Percentiles rank a stretch among this genome's conserved stretches.
phyloP scores from a whole-genome alignment of 2,329 filamentous ascomycete species.

The Paecilomyces fulvus region DNA sequence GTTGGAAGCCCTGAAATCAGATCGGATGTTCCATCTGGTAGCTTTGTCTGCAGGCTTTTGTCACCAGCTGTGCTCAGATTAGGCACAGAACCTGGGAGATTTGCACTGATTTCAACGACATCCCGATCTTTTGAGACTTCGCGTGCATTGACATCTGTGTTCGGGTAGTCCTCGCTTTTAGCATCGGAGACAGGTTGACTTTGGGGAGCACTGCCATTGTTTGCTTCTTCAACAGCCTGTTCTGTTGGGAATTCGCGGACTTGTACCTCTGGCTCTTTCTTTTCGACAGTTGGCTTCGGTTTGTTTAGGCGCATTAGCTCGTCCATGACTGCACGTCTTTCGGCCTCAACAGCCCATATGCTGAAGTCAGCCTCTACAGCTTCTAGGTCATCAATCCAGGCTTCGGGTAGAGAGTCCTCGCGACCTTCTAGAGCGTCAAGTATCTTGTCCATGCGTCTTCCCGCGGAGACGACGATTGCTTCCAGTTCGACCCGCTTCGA shows the following conservation, averaged over 20 bases:
- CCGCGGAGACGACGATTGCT: slow-evolving; percentile 60
- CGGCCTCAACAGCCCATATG: slow-evolving; percentile 71
- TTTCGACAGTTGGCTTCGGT: background rate
- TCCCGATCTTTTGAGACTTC: background rate
- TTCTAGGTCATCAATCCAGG: slow-evolving; percentile 84
- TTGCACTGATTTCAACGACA: background rate
- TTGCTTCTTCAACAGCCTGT: background rate
- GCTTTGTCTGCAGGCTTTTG: background rate
- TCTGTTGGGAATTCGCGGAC: background rate
- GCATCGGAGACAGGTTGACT: background rate
- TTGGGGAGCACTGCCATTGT: background rate
- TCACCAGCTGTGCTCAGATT: background rate
- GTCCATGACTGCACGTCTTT: slow-evolving; percentile 61
- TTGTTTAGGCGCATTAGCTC: slow-evolving; percentile 37
- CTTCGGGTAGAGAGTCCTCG: slow-evolving; percentile 73
- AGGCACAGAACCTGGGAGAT: background rate
- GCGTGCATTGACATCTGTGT: background rate
- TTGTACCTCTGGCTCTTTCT: background rate
- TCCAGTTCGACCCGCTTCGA: slow-evolving; percentile 50
- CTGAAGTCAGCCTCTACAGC: slow-evolving; percentile 66
- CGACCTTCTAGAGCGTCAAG: slow-evolving; percentile 78
- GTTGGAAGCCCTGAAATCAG: background rate
- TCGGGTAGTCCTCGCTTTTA: background rate
- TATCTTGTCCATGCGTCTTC: slow-evolving; percentile 70
- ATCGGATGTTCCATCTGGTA: background rate